Conservation (phyloP, 2,329 filamentous ascomycete species). For the Hymenoscyphus albidus region DNA sequence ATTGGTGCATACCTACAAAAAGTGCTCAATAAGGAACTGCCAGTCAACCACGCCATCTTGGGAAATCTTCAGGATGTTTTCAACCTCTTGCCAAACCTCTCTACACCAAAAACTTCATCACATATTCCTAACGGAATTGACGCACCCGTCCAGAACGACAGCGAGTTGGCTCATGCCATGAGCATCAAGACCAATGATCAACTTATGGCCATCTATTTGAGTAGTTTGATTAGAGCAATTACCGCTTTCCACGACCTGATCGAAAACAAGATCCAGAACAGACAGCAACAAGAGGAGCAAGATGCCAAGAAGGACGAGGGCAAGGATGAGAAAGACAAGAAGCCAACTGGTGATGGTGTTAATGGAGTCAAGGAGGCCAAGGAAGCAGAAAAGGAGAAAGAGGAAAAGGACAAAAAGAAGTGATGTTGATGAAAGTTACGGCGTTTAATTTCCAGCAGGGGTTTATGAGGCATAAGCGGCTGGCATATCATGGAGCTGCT, state of each 20-base stretch:
- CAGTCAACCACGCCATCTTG: constrained; percentile 94
- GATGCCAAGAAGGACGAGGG: constrained; percentile 68
- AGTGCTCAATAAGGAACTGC: constrained; percentile 86
- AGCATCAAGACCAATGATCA: constrained; percentile 99
- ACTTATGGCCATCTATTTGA: constrained; percentile 96
- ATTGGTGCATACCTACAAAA: constrained; percentile 95
- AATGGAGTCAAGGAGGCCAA: constrained; percentile 44
- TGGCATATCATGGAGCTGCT: constrained; percentile 22
- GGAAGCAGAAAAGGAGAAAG: constrained; percentile 48
- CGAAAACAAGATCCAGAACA: constrained; percentile 99
- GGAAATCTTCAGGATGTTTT: constrained; percentile 99
- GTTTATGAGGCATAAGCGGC: constrained; percentile 26
- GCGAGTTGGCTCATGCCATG: constrained; percentile 92
- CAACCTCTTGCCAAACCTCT: constrained; percentile 94
- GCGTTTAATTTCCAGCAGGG: constrained; percentile 24
- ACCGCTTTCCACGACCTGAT: constrained; percentile 99
- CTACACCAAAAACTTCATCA: constrained; percentile 68
- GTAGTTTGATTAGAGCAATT: constrained; percentile 93
- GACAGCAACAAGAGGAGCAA: constrained; percentile 94
- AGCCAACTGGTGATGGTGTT: constrained; percentile 50
- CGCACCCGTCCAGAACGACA: constrained; percentile 55
- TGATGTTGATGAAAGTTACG: constrained; percentile 24
- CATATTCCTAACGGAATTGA: constrained; percentile 45
- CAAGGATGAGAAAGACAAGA: constrained; percentile 63
- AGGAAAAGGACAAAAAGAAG: constrained; percentile 50